These are phyloP conservation scores for Micromonas pusilla DNA, from an alignment of 139 green algal species.

Conservation along the genomic window DNA sequence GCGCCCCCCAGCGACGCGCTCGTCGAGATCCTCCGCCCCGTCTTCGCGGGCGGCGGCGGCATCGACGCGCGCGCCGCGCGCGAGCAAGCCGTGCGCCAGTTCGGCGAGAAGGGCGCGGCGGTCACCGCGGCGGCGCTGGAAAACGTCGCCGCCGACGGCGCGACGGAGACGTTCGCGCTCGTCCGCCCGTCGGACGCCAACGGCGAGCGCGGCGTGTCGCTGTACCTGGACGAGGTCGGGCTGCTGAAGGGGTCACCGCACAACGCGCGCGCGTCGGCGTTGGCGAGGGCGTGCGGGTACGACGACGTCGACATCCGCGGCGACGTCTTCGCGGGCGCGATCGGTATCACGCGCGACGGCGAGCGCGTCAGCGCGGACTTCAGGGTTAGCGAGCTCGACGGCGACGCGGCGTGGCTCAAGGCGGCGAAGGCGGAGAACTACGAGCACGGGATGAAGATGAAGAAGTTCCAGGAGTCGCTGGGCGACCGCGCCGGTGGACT, in stretches of 20 bases:
- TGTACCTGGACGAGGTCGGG: slow-evolving; percentile 23
- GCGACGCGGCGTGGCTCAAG: background rate
- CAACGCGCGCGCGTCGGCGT: background rate
- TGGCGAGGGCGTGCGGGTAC: slow-evolving; percentile 7
- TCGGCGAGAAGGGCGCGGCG: slow-evolving; percentile 2
- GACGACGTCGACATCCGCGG: background rate
- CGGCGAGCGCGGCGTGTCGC: slow-evolving; percentile 4
- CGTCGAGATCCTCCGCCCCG: background rate
- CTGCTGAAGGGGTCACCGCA: slow-evolving; percentile 1
- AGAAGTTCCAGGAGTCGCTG: slow-evolving; percentile 10
- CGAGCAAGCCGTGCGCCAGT: background rate
- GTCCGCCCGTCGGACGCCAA: slow-evolving; percentile 5
- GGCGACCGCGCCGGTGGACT: background rate
- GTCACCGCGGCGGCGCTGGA: background rate
- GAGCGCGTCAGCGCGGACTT: slow-evolving; percentile 5
- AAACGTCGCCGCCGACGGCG: background rate
- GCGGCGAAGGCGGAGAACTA: slow-evolving; percentile 13
- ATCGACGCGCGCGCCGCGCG: background rate
- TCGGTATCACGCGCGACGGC: too few species aligned
- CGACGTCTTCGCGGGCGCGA: background rate
- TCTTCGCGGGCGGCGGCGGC: slow-evolving; percentile 8
- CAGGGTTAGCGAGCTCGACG: background rate
- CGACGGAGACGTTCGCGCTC: slow-evolving; percentile 24
- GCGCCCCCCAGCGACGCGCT: background rate
- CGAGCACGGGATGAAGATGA: background rate